Evolutionary conservation across 768 basidiomycete genomes (phyloP).

Genomic region (Dendrothele bispora): DNA sequence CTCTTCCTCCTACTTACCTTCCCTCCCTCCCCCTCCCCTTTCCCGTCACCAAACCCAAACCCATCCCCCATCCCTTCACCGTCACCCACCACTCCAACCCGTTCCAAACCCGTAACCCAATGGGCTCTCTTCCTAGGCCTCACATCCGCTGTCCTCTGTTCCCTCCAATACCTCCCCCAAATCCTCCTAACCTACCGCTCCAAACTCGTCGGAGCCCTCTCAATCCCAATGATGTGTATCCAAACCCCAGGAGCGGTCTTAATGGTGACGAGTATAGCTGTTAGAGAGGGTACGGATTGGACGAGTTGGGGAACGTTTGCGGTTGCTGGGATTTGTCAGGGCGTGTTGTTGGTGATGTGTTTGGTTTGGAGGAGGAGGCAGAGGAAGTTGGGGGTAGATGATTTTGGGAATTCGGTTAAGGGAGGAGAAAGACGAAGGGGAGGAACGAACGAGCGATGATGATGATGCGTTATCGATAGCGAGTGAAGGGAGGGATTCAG

Average conservation of each 20-base stretch:
- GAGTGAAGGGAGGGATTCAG: too few relatives aligned
- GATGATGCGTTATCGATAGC: too few relatives aligned
- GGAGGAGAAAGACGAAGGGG: too few relatives aligned
- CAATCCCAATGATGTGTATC: slow-evolving; percentile 94
- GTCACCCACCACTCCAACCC: slow-evolving; percentile 23
- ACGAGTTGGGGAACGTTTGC: slow-evolving; percentile 85
- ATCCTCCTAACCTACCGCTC: slow-evolving; percentile 73
- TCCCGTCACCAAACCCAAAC: slow-evolving; percentile 29
- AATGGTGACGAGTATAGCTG: slow-evolving; percentile 83
- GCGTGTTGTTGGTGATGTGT: slow-evolving; percentile 80
- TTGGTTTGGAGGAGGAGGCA: slow-evolving; percentile 84
- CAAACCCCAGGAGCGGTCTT: slow-evolving; percentile 87
- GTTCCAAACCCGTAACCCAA: slow-evolving; percentile 13
- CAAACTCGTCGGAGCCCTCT: slow-evolving; percentile 88
- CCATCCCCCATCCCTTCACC: slow-evolving; percentile 35
- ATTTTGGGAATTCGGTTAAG: slow-evolving; percentile 87
- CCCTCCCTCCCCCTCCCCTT: slow-evolving; percentile 34
- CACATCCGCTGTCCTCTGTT: slow-evolving; percentile 73
- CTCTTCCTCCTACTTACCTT: slow-evolving; percentile 56
- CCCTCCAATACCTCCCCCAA: slow-evolving; percentile 88
- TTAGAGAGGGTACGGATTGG: slow-evolving; percentile 84
- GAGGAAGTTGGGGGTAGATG: slow-evolving; percentile 71
- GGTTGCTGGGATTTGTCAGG: slow-evolving; percentile 84
- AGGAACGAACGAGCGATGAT: too few relatives aligned
- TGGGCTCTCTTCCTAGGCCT: slow-evolving; percentile 93